Base-by-base conservation (phyloP, 1,139 yeast genomes). In the Lodderomyces orthopsilosis region DNA sequence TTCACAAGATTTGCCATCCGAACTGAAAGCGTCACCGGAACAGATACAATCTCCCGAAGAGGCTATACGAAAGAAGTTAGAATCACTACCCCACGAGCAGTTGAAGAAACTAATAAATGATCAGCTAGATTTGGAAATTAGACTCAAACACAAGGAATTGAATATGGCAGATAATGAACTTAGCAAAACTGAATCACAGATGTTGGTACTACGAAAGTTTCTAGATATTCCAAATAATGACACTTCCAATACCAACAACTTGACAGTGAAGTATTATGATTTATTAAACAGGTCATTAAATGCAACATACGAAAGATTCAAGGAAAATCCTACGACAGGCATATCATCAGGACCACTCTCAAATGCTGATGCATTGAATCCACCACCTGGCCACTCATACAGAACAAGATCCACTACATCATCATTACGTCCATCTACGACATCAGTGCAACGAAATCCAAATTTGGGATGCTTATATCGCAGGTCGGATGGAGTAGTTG, bases 401-500 rank as follows among this genome's bases (percentile, higher is more conserved):
- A 52, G 79, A 39, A 75, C 80, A 2, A 56, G 80, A 47, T 74
- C 79, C 12, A 75, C 79, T 9, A 74, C 81, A 0, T 72, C 79
- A 4, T 70, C 79, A 3, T 58, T 76, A 35, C 57, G 80, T 38
- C 81, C 81, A 0, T 41, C 62, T 7, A 23, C 44, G 18, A 22
- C 36, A 7, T 19, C 40, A 12, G 39, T 40, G 18, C 41, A 19
- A 23, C 42, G 35, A 34, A 52, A 42, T 45, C 59, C 46, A 52
- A 66, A 74, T 38, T 54, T 74, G 38, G 79, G 79, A 7, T 85
- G 94, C 53, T 70, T 85, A 6, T 83, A 83, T 56, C 71, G 85
- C 45, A 66, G 94, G 46, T 77, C 85, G 4, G 94, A 86, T 59
- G 91, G 93, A 1, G 71, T 84, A 0, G 65, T 84, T 22, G 90